phyloP scores from a whole-genome alignment of 345 rosid species.

The Microthlaspi erraticum region DNA sequence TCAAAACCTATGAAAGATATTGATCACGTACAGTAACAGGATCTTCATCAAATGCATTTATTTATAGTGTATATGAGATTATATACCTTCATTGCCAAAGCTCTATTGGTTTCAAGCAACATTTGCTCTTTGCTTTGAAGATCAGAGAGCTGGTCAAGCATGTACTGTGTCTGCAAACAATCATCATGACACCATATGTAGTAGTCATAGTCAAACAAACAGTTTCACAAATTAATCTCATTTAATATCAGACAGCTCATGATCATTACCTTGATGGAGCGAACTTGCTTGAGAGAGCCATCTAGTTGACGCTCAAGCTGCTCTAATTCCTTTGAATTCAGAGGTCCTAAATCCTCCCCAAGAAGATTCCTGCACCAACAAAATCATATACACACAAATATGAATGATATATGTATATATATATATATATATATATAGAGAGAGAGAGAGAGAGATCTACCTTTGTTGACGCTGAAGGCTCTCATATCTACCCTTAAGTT shows the following conservation, averaged over 20 bases:
- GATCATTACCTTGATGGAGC: slow-evolving; percentile 69
- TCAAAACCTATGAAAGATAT: slow-evolving; percentile 18
- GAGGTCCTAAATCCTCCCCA: slow-evolving; percentile 77
- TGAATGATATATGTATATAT: neutral
- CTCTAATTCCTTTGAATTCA: slow-evolving; percentile 70
- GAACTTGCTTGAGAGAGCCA: slow-evolving; percentile 70
- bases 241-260: neutral
- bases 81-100: slow-evolving; percentile 72
- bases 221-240: slow-evolving; percentile 4
- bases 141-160: slow-evolving; percentile 95
- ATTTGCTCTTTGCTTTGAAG: slow-evolving; percentile 91
- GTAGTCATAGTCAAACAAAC: slow-evolving; percentile 4
- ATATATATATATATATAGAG: neutral
- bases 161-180: slow-evolving; percentile 75
- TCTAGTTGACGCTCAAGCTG: slow-evolving; percentile 80
- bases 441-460: slow-evolving; percentile 39
- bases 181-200: slow-evolving; percentile 17
- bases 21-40: neutral
- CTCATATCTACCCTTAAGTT: slow-evolving; percentile 78
- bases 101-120: slow-evolving; percentile 86
- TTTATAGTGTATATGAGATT: neutral
- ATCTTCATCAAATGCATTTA: slow-evolving; percentile 22
- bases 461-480: slow-evolving; percentile 85
- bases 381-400: neutral
- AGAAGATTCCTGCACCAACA: slow-evolving; percentile 68